Evolutionary conservation across 2,329 filamentous ascomycete species (phyloP), one percentile per base, ranked within the genome.

Genomic region (Aureobasidium musti): DNA sequence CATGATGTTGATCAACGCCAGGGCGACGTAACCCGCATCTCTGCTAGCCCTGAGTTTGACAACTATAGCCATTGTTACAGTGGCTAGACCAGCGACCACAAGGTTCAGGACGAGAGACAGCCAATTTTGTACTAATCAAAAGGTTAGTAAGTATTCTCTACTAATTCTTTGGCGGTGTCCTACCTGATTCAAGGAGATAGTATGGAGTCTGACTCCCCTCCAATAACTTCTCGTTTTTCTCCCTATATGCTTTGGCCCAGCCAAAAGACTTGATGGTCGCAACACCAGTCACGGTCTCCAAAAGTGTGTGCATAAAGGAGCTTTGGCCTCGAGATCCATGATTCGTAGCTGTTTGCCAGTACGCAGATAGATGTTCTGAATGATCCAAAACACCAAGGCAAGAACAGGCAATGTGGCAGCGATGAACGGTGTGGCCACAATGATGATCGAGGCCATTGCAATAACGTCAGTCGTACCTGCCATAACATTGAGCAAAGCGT

Each of bases 1-100:
- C 30, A 86, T 81, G 41, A 86, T 78, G 65, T 84, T 84, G 28
- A 84, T 73, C 14, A 87, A 73, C 0, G 83, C 83, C 8, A 86
- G 78, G 67, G 83, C 84, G 6, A 85, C 79, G 53, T 80, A 81
- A 28, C 82, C 83, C 2, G 81, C 78, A 54, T 78, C 79, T 14
- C 83, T 74, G 19, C 76, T 78, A 3, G 79, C 78, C 53, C 74
- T 70, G 60, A 81, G 71, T 13, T 77, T 72, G 1, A 78, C 74
- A 5, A 77, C 78, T 35, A 81, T 72, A 23, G 69, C 65, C 17
- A 74, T 68, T n/a, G 72, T 65, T 6, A 71, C 53, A 5, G 70
- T 70, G 3, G 71, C 71, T 3, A 73, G 68, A 17, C 69, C 78
- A 10, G 78, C 78, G 3, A 79, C 76, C 3, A 80, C 72, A 5